Evolutionary conservation across 257 asterid species (phyloP), one percentile per base, ranked within the genome.

Genomic region (Petunia secreta): DNA sequence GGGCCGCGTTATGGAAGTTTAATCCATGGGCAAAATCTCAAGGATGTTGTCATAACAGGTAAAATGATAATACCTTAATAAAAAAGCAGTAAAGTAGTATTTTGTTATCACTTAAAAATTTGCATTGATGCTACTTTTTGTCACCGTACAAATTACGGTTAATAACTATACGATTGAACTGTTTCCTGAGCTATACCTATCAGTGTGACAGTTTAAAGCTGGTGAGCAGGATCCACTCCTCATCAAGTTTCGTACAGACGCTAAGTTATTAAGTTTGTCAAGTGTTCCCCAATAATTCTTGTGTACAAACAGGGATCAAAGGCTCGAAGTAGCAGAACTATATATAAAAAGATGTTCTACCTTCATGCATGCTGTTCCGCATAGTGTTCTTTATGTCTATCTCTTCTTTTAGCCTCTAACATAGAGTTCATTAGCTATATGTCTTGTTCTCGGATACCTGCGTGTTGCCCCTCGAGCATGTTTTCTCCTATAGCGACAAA

Each of bases 1-100:
- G 98, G 98, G 43, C 97, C 98, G 4, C 91, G 98, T 13, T 94
- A 92, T 81, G 98, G 98, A 86, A 93, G 98, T 85, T 89, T 94
- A 87, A 90, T 94, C 82, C 98, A 94, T 41, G 98, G 98, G 64
- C 98, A 94, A 80, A 90, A 93, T 84, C 87, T 94, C 77, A 90
- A 85, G 85, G 98, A 94, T 83, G 94, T 94, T 80, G 92, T 89
- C 74, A 94, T 94, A 63, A 94, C 98, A 85, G 97, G 98, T 91
- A 54, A 87, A 84, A 62, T 50, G 34, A 13, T 73, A 50, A 36
- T 36, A 50, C 55, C 55, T 52, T 9, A 52, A 11, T 52, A 34
- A n/a, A 25, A 48, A 48, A 34, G 11, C 77, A 25, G 11, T 5
- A 48, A 5, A 46, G 59, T 46, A 25, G 43, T 71, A 25, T 69